These are phyloP conservation scores for Coccomyxa sp. DNA, from an alignment of 139 green algal species.

Conservation along the genomic window DNA sequence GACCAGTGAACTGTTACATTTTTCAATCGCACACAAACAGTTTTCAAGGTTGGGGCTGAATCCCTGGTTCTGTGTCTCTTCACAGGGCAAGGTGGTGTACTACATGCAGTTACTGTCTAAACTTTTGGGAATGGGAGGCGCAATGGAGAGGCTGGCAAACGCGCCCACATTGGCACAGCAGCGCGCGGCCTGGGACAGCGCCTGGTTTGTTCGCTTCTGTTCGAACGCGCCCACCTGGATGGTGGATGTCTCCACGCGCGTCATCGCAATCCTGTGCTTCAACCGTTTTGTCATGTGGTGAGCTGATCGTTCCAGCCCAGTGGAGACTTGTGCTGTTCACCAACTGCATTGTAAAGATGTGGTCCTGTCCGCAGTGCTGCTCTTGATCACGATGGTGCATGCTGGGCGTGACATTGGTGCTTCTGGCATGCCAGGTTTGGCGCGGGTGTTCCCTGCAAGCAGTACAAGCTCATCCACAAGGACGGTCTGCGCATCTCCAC, in stretches of 20 bases:
- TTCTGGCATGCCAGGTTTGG: conserved; percentile 70
- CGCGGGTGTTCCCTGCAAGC: conserved; percentile 87
- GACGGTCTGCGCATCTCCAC: conserved; percentile 80
- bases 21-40: background rate
- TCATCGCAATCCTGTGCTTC: conserved; percentile 52
- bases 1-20: background rate
- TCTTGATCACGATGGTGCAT: background rate
- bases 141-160: conserved; percentile 55
- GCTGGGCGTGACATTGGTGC: background rate
- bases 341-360: background rate
- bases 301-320: background rate
- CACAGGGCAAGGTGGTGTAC: conserved; percentile 77
- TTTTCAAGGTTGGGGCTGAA: background rate
- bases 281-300: conserved; percentile 75
- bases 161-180: conserved; percentile 61
- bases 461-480: conserved; percentile 89
- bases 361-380: background rate
- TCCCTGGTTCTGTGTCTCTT: background rate
- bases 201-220: conserved; percentile 66
- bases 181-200: conserved; percentile 54
- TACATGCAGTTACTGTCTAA: conserved; percentile 47
- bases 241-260: conserved; percentile 60
- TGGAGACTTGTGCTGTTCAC: background rate
- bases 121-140: conserved; percentile 47
- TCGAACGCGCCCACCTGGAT: conserved; percentile 53